Conservation (phyloP, 345 rosid species). For the Acer campestre region DNA sequence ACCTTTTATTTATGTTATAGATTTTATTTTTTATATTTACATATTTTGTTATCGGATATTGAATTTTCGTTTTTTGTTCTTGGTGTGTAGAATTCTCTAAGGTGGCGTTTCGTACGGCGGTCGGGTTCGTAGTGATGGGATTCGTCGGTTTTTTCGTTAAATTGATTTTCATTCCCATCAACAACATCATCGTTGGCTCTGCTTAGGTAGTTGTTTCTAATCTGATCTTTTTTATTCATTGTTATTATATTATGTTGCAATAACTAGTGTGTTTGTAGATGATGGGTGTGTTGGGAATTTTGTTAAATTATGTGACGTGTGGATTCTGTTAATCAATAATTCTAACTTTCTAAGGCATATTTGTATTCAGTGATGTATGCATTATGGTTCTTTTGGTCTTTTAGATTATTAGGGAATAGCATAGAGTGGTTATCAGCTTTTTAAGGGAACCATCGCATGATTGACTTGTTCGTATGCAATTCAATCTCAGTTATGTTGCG, state of each 20-base stretch:
- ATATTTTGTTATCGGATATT: not conserved
- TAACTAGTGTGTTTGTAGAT: too few relatives aligned
- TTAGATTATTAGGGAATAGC: too few relatives aligned
- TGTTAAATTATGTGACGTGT: not conserved
- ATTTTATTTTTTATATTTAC: not conserved
- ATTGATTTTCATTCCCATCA: constrained; percentile 81
- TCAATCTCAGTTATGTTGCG: too few relatives aligned
- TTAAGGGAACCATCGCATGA: too few relatives aligned
- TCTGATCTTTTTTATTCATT: not conserved
- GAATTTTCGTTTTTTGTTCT: not conserved
- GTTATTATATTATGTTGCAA: not conserved
- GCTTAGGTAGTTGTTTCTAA: constrained; percentile 35
- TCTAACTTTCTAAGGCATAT: too few relatives aligned
- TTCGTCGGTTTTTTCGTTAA: constrained; percentile 87
- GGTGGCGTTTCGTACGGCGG: constrained; percentile 82
- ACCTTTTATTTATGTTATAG: not conserved
- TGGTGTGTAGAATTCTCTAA: constrained; percentile 56
- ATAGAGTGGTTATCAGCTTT: too few relatives aligned
- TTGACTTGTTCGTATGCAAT: too few relatives aligned
- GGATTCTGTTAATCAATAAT: not conserved
- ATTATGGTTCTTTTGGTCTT: too few relatives aligned
- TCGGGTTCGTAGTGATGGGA: constrained; percentile 90
- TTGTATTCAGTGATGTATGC: too few relatives aligned
- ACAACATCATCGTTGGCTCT: constrained; percentile 84
- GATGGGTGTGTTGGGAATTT: not conserved